These are phyloP conservation scores for Aciculoconidium aculeatum DNA, from an alignment of 805 yeast species.

Conservation along the genomic window DNA sequence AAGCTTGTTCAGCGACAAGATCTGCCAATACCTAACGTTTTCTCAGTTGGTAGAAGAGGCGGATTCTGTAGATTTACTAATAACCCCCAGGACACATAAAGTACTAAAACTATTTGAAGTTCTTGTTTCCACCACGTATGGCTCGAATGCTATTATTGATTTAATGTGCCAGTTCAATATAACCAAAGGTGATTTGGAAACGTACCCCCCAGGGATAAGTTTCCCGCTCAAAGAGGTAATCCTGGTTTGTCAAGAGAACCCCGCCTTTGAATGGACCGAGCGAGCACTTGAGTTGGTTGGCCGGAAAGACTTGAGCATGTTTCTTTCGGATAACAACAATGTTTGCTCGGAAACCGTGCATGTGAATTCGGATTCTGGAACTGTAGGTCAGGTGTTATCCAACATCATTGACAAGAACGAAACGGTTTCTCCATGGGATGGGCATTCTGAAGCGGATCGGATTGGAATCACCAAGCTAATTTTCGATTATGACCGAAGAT, in stretches of 20 bases:
- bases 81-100: slow-evolving; percentile 63
- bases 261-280: slow-evolving; percentile 43
- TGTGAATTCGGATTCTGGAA: slow-evolving; percentile 13
- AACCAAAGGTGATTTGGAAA: slow-evolving; percentile 46
- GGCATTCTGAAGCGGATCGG: slow-evolving; percentile 63
- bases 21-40: slow-evolving; percentile 55
- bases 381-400: slow-evolving; percentile 37
- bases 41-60: slow-evolving; percentile 63
- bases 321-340: slow-evolving; percentile 10
- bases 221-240: slow-evolving; percentile 63
- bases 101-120: slow-evolving; percentile 58
- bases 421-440: slow-evolving; percentile 58
- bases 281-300: slow-evolving; percentile 54
- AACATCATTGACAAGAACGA: slow-evolving; percentile 37
- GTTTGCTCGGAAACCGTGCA: slow-evolving; percentile 2
- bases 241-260: slow-evolving; percentile 45
- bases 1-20: slow-evolving; percentile 39
- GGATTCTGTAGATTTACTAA: slow-evolving; percentile 49
- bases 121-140: slow-evolving; percentile 48
- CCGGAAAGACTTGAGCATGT: slow-evolving; percentile 53
- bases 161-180: slow-evolving; percentile 57
- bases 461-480: slow-evolving; percentile 63
- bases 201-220: slow-evolving; percentile 68
- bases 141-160: slow-evolving; percentile 50
- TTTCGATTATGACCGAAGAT: slow-evolving; percentile 73